Base-by-base conservation (phyloP, 371 early-diverging fungal genomes). In the Apophysomyces variabilis region DNA sequence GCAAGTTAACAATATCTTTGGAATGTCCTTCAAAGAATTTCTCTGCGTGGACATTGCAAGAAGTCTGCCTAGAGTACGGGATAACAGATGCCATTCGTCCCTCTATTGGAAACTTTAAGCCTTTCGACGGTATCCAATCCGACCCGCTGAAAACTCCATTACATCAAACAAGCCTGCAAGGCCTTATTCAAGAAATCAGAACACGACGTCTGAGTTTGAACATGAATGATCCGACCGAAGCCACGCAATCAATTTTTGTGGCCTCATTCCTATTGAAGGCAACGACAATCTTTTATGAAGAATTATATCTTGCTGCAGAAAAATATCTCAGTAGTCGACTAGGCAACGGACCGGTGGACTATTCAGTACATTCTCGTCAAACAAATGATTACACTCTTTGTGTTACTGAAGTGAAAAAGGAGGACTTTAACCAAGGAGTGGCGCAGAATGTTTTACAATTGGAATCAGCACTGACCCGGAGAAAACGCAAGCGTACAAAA, bases 381-480 rank as follows among this genome's bases (percentile, higher is more conserved):
- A 41, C 61, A 60, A 46, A 46, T 60, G 43, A 35, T 44, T 50
- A 50, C 50, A 13, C 21, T 44, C 45, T 60, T 32, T 44, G 61
- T 18, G 61, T 60, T 38, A 60, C 61, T 60, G 61, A 60, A 41
- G 46, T 60, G 37, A 60, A 60, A 60, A 60, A 41, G 12, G 61
- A 60, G 6, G 43, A 60, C 46, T 35, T 60, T 60, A 41, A 41
- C 8, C 43, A 60, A 46, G 61, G 61, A 41, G 43, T 60, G 43
- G 61, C 61, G 14, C 61, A 60, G 61, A 60, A 41, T 60, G 43
- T 46, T 2, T 2, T 39, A 26, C 41, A 60, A 35, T 46, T 41
- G 8, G 61, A 60, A 41, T 37, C 41, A 39, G 41, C 43, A 16
- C 46, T 26, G 61, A 60, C 41, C 61, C 35, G 14, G 7, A 9